Evolutionary conservation across 345 rosid genomes (phyloP).

Genomic region (Moricandia arvensis): DNA sequence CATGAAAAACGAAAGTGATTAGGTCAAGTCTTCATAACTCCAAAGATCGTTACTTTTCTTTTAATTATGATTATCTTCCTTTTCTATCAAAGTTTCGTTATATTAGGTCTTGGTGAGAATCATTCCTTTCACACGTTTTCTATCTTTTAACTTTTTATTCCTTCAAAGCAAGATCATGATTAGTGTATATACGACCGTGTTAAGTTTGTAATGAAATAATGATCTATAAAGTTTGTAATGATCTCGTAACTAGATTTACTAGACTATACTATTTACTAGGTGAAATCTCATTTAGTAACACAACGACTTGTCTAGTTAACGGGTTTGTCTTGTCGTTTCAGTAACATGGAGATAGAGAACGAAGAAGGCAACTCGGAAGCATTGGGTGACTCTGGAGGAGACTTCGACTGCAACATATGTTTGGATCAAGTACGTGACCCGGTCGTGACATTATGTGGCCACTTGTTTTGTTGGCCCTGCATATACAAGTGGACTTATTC

Average conservation of each 20-base stretch:
- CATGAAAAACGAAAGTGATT: slow-evolving; percentile 22
- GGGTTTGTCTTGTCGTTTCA: slow-evolving; percentile 7
- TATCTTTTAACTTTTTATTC: not conserved
- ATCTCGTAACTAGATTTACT: not conserved
- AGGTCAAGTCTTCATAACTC: slow-evolving; percentile 30
- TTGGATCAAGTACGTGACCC: slow-evolving; percentile 79
- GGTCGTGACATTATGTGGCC: slow-evolving; percentile 91
- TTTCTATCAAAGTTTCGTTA: not conserved
- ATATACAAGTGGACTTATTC: slow-evolving; percentile 84
- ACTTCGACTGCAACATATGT: slow-evolving; percentile 92
- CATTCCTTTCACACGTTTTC: not conserved
- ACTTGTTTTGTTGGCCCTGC: slow-evolving; percentile 98
- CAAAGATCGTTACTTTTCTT: slow-evolving; percentile 1
- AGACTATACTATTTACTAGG: slow-evolving; percentile 16
- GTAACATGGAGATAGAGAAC: slow-evolving; percentile 33
- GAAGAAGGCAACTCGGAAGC: not conserved
- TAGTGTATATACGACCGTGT: not conserved
- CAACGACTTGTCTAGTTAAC: slow-evolving; percentile 11
- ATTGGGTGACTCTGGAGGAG: slow-evolving; percentile 39
- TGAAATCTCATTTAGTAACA: slow-evolving; percentile 2
- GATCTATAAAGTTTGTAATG: too few relatives aligned
- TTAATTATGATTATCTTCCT: not conserved
- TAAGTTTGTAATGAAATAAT: not conserved
- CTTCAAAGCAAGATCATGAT: not conserved
- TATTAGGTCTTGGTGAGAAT: not conserved